phyloP scores from a whole-genome alignment of 2,329 filamentous ascomycete species.

The Botrytis cinerea region DNA sequence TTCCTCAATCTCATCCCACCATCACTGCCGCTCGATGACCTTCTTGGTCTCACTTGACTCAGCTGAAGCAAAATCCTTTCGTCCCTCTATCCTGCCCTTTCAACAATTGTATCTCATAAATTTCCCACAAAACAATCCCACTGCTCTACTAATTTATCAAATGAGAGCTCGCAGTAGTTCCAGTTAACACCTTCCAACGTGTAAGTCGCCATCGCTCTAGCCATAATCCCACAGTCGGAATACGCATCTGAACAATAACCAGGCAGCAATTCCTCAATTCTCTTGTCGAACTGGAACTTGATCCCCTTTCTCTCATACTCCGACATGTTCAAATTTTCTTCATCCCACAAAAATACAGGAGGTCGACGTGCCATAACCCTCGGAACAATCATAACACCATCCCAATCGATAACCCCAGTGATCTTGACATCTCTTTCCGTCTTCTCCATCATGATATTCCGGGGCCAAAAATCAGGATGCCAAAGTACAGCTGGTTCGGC shows the following conservation, averaged over 20 bases:
- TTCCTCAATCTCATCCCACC: background rate
- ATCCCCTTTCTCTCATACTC: background rate
- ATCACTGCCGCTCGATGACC: accelerated
- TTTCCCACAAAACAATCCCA: background rate
- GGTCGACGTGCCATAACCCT: background rate
- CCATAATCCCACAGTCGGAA: background rate
- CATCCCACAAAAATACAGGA: background rate
- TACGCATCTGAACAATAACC: background rate
- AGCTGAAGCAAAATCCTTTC: background rate
- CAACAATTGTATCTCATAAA: background rate
- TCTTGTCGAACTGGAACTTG: background rate
- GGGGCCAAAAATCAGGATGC: background rate
- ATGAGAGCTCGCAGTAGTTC: background rate
- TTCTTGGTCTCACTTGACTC: background rate
- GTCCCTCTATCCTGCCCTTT: background rate
- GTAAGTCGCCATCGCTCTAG: background rate
- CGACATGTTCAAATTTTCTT: background rate
- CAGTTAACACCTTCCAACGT: background rate
- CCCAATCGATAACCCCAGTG: background rate
- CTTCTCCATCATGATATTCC: background rate
- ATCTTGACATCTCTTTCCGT: background rate
- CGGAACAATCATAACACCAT: background rate
- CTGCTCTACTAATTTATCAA: background rate
- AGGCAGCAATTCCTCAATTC: background rate
- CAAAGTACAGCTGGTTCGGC: background rate